Evolutionary conservation across 148 eudicot genomes (phyloP), one percentile per base, ranked within the genome.

Genomic region (Fallopia convolvulus): DNA sequence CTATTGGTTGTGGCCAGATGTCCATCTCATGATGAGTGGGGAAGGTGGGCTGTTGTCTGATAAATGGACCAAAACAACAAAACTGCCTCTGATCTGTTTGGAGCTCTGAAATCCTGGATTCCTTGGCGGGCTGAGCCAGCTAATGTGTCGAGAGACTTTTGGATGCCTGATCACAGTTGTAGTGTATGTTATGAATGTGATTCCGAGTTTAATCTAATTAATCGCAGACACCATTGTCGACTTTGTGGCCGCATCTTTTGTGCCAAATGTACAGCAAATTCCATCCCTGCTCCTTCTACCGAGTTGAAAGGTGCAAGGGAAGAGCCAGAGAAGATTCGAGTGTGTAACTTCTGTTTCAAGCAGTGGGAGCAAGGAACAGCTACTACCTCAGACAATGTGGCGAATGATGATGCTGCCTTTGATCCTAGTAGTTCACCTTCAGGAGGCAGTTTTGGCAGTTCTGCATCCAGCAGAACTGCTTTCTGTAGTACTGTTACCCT

Each of bases 161-260:
- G 99, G 99, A 95, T 95, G 99, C 97, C 97, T 58, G 97, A 95
- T 79, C 77, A 91, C 77, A 90, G 94, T 79, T 95, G 99, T 79
- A 85, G 94, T 83, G 97, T 91, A 20, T 95, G 99, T 79, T 95
- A 95, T 81, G 97, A 95, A 56, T 95, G 99, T 80, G 99, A 95
- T 76, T 76, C 90, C 23, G 88, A 85, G 75, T 95, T 95, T 74
- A 92, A 90, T 9, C 56, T 92, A 79, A 86, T 95, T 65, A 95
- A 92, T 78, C 92, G 99, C 20, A 92, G 90, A 78, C 99, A 95
- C 77, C 99, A 95, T 82, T 95, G 99, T 82, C 87, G 99, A 56
- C 90, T 83, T 78, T 95, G 99, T 79, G 99, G 99, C 40, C 83
- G 94, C 40, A 87, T 95, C 74, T 95, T 95, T 77, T 95, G 99